These are phyloP conservation scores for Pythium brassicae DNA, from an alignment of 352 stramenopile species.

Conservation along the genomic window DNA sequence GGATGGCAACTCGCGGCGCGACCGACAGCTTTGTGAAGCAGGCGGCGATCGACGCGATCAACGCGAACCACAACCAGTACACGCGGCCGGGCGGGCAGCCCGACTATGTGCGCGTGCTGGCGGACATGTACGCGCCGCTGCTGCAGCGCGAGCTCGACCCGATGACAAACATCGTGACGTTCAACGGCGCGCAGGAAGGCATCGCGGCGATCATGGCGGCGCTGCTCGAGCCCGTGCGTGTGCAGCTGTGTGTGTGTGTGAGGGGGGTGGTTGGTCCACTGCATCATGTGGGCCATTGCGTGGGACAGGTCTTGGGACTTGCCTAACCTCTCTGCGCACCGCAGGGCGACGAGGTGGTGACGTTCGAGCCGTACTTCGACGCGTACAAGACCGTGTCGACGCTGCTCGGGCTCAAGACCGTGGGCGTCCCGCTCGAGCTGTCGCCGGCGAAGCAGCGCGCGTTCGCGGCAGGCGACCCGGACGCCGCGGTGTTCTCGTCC, in stretches of 20 bases:
- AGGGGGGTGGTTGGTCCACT: too few species aligned
- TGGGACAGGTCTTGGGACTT: too few species aligned
- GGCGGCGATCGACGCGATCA: conserved; percentile 80
- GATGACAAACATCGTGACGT: conserved; percentile 81
- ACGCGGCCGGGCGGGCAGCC: conserved; percentile 80
- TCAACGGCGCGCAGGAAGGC: conserved; percentile 85
- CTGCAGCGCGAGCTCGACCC: conserved; percentile 63
- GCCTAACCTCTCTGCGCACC: not conserved
- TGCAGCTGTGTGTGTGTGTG: too few species aligned
- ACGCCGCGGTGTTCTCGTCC: conserved; percentile 54
- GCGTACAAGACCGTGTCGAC: conserved; percentile 85
- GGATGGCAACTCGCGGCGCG: not conserved
- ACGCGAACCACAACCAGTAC: conserved; percentile 85
- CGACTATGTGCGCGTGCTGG: conserved; percentile 74
- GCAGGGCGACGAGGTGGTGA: conserved; percentile 81
- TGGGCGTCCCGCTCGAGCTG: conserved; percentile 71
- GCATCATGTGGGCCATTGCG: not conserved
- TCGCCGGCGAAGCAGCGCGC: conserved; percentile 31
- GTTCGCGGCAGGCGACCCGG: conserved; percentile 27
- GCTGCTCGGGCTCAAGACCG: conserved; percentile 73
- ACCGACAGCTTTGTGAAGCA: conserved; percentile 79
- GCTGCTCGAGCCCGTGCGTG: conserved; percentile 57
- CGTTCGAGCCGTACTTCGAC: conserved; percentile 90
- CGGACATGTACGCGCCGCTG: conserved; percentile 74
- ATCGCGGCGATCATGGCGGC: conserved; percentile 80